Evolutionary conservation across 495 filamentous ascomycete species (phyloP).

Genomic region (Paragyromitra xinjiangensis): DNA sequence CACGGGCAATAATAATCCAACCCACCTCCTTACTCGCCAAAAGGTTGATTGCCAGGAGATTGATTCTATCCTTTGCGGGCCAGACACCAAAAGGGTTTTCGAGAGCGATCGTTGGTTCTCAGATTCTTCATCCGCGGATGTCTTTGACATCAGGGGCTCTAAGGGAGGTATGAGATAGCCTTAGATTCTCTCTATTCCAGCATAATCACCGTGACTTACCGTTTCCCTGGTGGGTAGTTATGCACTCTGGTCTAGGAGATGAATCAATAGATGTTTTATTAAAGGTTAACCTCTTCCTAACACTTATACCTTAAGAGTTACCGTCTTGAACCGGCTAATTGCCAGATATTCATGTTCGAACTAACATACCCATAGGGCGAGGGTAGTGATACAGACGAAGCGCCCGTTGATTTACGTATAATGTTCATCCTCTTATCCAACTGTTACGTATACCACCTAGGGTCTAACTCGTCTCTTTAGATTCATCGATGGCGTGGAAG

Average conservation of each 20-base stretch:
- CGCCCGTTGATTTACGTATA: slow-evolving; percentile 16
- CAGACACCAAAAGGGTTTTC: not conserved
- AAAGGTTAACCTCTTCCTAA: not conserved
- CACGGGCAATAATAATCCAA: not conserved
- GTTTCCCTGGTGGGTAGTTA: not conserved
- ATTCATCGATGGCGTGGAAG: slow-evolving; percentile 19
- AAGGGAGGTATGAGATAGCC: slow-evolving; percentile 29
- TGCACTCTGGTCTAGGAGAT: slow-evolving; percentile 1
- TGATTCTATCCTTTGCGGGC: slow-evolving; percentile 9
- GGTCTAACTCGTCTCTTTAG: not conserved
- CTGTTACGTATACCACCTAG: too few relatives aligned
- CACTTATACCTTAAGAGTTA: not conserved
- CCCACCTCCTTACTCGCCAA: not conserved
- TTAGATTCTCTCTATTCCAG: not conserved
- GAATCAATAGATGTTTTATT: not conserved
- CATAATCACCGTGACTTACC: not conserved
- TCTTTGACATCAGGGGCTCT: slow-evolving; percentile 15
- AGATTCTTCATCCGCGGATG: slow-evolving; percentile 9
- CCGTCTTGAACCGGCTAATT: not conserved
- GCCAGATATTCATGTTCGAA: too few relatives aligned
- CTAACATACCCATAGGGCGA: not conserved
- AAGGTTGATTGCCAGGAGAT: slow-evolving; percentile 9
- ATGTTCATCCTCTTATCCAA: not conserved
- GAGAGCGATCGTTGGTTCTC: slow-evolving; percentile 18
- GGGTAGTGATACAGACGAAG: not conserved